Evolutionary conservation across 1,284 basidiomycete genomes (phyloP).

Genomic region (Leccinum pachyderme): DNA sequence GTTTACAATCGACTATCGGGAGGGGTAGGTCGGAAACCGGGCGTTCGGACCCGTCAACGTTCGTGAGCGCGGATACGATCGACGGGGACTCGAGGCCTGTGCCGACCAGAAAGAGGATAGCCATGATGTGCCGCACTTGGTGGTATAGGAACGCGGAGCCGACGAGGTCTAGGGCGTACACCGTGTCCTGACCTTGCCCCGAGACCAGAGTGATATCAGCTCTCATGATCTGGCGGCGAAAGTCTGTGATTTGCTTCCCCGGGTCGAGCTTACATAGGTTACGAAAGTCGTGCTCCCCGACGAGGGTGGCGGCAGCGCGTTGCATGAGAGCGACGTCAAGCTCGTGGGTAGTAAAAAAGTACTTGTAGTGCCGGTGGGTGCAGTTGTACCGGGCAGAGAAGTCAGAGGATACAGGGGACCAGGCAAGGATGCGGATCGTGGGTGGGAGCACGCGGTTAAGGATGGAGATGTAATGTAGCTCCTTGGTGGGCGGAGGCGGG

Average conservation of each 20-base stretch:
- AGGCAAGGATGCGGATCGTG: conserved; percentile 90
- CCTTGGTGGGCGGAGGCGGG: conserved; percentile 36
- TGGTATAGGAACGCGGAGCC: conserved; percentile 95
- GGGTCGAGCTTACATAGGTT: conserved; percentile 97
- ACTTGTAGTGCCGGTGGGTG: conserved; percentile 92
- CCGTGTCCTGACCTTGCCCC: conserved; percentile 22
- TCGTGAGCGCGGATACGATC: conserved; percentile 75
- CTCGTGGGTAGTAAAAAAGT: conserved; percentile 76
- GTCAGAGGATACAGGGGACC: conserved; percentile 81
- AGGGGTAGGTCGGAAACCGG: conserved; percentile 36
- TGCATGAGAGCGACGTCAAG: conserved; percentile 80
- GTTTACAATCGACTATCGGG: conserved; percentile 67
- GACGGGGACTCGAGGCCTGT: conserved; percentile 74
- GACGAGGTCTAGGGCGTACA: conserved; percentile 83
- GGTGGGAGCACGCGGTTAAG: conserved; percentile 91
- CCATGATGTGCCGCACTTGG: conserved; percentile 97
- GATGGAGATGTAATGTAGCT: conserved; percentile 77
- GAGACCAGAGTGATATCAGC: conserved; percentile 57
- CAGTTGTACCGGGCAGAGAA: conserved; percentile 94
- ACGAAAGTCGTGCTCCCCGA: conserved; percentile 95
- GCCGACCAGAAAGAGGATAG: conserved; percentile 88
- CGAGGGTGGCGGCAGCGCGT: conserved; percentile 65
- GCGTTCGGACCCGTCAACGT: conserved; percentile 46
- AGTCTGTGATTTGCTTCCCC: conserved; percentile 87
- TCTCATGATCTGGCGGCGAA: conserved; percentile 61